These are phyloP conservation scores for Mucor irregularis DNA, from an alignment of 371 early-diverging fungal species.

Conservation along the genomic window DNA sequence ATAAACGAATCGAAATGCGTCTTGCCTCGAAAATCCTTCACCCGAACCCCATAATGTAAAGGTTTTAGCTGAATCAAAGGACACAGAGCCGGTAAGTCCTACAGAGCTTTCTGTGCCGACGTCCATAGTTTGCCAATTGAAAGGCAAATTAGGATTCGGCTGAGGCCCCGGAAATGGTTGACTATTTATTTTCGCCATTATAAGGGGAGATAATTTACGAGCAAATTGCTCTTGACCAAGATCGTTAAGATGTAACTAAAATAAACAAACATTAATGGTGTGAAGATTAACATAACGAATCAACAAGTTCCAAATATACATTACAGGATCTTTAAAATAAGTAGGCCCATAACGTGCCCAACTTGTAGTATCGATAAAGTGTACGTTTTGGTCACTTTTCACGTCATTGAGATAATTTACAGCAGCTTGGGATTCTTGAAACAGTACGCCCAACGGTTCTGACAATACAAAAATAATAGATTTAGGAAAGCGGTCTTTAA, in stretches of 20 bases:
- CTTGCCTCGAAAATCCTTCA: not conserved
- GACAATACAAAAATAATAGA: constrained; percentile 30
- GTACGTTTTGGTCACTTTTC: constrained; percentile 24
- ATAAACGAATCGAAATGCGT: constrained; percentile 39
- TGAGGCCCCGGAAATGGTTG: constrained; percentile 32
- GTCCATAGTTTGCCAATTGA: constrained; percentile 42
- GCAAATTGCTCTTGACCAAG: constrained; percentile 32
- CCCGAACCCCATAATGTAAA: constrained; percentile 50
- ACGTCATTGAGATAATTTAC: constrained; percentile 24
- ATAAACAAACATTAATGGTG: not conserved
- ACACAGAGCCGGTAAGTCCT: constrained; percentile 40
- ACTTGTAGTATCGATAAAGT: constrained; percentile 36
- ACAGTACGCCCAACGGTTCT: constrained; percentile 37
- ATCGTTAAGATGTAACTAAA: constrained; percentile 31
- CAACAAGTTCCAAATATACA: not conserved
- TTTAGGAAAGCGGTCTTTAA: constrained; percentile 16
- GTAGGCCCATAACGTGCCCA: constrained; percentile 33
- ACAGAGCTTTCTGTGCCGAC: constrained; percentile 28
- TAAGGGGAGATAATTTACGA: constrained; percentile 26
- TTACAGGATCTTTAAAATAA: constrained; percentile 27
- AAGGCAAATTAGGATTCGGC: constrained; percentile 37
- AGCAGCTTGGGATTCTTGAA: constrained; percentile 34
- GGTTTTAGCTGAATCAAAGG: constrained; percentile 36
- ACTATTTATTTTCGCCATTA: constrained; percentile 28
- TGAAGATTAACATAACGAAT: not conserved